phyloP scores from a whole-genome alignment of 129 eudicot genomes.

The Tanacetum coccineum region DNA sequence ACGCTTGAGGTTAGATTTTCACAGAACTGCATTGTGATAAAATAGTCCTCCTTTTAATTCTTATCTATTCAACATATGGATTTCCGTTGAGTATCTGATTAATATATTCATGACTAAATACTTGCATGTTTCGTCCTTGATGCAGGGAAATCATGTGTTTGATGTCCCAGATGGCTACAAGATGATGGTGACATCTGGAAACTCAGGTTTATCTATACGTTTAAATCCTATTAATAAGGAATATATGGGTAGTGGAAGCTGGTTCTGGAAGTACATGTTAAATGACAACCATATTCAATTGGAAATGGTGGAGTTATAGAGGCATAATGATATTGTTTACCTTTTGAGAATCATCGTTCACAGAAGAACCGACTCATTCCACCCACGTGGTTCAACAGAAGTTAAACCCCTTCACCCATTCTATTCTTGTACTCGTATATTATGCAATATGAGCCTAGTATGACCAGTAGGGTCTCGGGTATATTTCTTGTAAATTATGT shows the following conservation, averaged over 20 bases:
- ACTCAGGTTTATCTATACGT: conserved; percentile 65
- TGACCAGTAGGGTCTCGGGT: conserved; percentile 37
- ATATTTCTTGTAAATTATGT: conserved; percentile 46
- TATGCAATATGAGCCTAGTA: conserved; percentile 26
- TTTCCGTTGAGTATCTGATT: conserved; percentile 2
- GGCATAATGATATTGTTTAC: conserved; percentile 22
- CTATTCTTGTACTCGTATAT: conserved; percentile 19
- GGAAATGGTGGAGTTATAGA: conserved; percentile 71
- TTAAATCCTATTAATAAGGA: conserved; percentile 57
- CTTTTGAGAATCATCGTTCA: conserved; percentile 81
- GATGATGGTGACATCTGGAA: conserved; percentile 64
- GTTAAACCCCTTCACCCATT: conserved; percentile 55
- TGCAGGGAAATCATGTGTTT: conserved; percentile 94
- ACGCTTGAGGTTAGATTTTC: conserved; percentile 57
- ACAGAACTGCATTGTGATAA: background rate
- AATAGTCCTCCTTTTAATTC: conserved; percentile 3
- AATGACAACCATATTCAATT: conserved; percentile 57
- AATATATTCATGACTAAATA: conserved; percentile 18
- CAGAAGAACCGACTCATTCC: conserved; percentile 33
- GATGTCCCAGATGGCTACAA: conserved; percentile 94
- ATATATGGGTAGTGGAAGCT: conserved; percentile 73
- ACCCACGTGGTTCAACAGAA: conserved; percentile 67
- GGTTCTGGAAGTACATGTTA: conserved; percentile 87
- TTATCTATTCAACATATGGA: conserved; percentile 12
- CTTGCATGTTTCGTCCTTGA: conserved; percentile 1